phyloP scores from a whole-genome alignment of 202 grass and related monocot genomes.

The Setaria viridis region DNA sequence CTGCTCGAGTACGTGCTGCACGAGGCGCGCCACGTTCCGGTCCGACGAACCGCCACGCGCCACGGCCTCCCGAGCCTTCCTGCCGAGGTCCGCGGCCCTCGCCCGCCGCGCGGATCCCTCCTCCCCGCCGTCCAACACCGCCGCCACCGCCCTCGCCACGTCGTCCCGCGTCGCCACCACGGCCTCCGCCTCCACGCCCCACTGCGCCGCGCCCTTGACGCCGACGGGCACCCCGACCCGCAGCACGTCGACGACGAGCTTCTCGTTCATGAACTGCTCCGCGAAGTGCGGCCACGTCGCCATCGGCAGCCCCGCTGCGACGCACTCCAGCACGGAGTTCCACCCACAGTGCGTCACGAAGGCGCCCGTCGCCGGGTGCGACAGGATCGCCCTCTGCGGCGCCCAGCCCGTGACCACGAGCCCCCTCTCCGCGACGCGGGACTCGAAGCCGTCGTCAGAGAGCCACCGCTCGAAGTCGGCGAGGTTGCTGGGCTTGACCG shows the following conservation, averaged over 20 bases:
- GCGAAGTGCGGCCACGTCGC: constrained; percentile 60
- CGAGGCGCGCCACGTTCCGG: constrained; percentile 25
- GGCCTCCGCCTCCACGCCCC: constrained; percentile 22
- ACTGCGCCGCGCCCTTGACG: constrained; percentile 18
- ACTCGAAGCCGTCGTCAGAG: constrained; percentile 43
- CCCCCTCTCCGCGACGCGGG: constrained; percentile 39
- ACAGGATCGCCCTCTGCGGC: constrained; percentile 51
- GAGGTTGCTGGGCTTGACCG: constrained; percentile 2
- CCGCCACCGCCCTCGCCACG: constrained; percentile 30
- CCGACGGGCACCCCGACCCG: constrained; percentile 44
- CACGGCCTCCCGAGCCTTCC: constrained; percentile 47
- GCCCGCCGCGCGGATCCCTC: constrained; percentile 38
- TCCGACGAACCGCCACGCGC: constrained; percentile 50
- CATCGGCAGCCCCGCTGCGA: constrained; percentile 48
- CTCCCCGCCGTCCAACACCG: constrained; percentile 40
- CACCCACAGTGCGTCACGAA: constrained; percentile 64
- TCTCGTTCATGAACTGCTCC: constrained; percentile 61
- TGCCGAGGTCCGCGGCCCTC: constrained; percentile 38
- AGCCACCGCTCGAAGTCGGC: constrained; percentile 48
- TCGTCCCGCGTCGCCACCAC: constrained; percentile 32
- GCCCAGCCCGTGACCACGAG: constrained; percentile 51
- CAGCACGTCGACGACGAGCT: constrained; percentile 42
- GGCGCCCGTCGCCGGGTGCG: constrained; percentile 24
- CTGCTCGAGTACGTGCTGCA: neutral
- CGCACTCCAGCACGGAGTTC: constrained; percentile 55